phyloP scores from a whole-genome alignment of 805 yeast species.

The Candida gorgasii region DNA sequence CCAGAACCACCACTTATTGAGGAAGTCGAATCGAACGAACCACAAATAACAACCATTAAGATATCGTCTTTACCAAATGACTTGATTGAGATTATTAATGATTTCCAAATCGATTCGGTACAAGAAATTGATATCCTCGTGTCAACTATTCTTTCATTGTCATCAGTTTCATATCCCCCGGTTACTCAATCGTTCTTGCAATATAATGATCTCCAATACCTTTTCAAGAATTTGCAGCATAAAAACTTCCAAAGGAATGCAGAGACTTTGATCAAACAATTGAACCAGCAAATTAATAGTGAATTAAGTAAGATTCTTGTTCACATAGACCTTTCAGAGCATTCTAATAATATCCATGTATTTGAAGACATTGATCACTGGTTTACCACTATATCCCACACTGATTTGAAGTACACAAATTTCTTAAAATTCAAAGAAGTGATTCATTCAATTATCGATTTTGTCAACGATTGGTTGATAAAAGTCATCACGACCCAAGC shows the following conservation, averaged over 20 bases:
- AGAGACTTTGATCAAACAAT: constrained; percentile 8
- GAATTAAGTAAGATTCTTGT: constrained; percentile 13
- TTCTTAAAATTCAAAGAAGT: constrained; percentile 26
- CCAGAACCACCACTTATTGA: too few relatives aligned
- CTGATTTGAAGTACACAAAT: constrained; percentile 29
- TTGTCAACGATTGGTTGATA: constrained; percentile 29
- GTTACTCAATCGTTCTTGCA: constrained; percentile 33
- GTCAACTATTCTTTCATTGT: constrained; percentile 31
- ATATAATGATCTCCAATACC: constrained; percentile 34
- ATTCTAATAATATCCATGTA: constrained; percentile 9
- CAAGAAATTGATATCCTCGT: constrained; percentile 21
- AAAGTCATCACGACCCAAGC: constrained; percentile 23
- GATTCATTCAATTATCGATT: constrained; percentile 27
- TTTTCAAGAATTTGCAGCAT: constrained; percentile 17
- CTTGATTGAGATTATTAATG: constrained; percentile 23
- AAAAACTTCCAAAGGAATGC: constrained; percentile 15
- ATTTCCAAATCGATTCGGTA: constrained; percentile 21
- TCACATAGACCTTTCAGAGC: constrained; percentile 8
- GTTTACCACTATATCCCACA: constrained; percentile 23
- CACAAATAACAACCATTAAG: constrained; percentile 11
- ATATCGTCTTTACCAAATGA: constrained; percentile 26
- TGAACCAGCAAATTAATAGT: constrained; percentile 6
- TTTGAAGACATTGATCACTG: constrained; percentile 15
- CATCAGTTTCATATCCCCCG: constrained; percentile 34
- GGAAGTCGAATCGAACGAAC: not conserved